phyloP scores from a whole-genome alignment of 164 flowering plant genomes.

The Vitis rupestris region DNA sequence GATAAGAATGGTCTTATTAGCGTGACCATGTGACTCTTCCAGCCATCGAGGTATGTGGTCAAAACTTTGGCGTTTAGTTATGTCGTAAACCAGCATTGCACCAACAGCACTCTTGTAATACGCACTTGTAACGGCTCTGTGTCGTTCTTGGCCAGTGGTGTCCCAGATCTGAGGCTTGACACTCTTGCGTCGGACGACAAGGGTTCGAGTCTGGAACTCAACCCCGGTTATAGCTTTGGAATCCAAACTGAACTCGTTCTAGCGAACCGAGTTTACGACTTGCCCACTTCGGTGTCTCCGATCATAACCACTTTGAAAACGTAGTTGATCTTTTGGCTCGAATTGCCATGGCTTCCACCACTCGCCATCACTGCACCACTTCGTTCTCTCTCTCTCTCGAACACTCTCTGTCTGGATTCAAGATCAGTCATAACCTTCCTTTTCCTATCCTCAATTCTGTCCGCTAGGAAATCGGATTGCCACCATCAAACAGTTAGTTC shows the following conservation, averaged over 20 bases:
- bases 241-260: slow-evolving; percentile 78
- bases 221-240: slow-evolving; percentile 84
- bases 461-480: slow-evolving; percentile 72
- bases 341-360: slow-evolving; percentile 49
- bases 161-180: slow-evolving; percentile 97
- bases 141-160: slow-evolving; percentile 87
- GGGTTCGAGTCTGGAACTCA: slow-evolving; percentile 76
- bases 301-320: slow-evolving; percentile 85
- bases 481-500: slow-evolving; percentile 65
- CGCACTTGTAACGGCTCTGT: slow-evolving; percentile 85
- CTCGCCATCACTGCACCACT: slow-evolving; percentile 28
- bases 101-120: slow-evolving; percentile 89
- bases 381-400: slow-evolving; percentile 3
- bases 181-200: slow-evolving; percentile 66
- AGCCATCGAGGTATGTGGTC: slow-evolving; percentile 91
- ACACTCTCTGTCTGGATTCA: neutral
- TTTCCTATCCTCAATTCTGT: too few species aligned
- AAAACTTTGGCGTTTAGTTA: slow-evolving; percentile 72
- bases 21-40: slow-evolving; percentile 79
- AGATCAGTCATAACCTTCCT: too few species aligned
- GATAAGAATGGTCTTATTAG: slow-evolving; percentile 86
- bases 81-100: slow-evolving; percentile 82
- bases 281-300: slow-evolving; percentile 82
- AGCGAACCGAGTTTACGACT: slow-evolving; percentile 78
- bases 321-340: slow-evolving; percentile 70